Percentiles rank a stretch among this genome's conserved stretches.
Conservation (phyloP, 106 monocot species). For the Dactylorhiza incarnata region DNA sequence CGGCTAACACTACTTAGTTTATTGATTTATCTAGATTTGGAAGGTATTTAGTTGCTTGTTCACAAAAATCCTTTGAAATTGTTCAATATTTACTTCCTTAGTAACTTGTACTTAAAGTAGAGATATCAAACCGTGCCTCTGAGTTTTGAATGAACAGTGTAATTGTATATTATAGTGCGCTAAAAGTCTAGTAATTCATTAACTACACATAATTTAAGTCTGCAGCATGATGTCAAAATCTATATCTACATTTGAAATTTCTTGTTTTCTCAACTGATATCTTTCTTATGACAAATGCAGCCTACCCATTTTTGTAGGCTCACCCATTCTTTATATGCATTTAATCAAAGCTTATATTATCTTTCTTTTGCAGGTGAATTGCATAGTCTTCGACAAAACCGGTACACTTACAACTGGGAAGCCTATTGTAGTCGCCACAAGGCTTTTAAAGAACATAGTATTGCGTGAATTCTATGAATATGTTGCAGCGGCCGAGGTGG, state of each 20-base stretch:
- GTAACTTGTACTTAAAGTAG: not conserved
- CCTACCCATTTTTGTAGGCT: not conserved
- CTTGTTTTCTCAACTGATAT: not conserved
- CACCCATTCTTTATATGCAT: not conserved
- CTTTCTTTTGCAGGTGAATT: slow-evolving; percentile 54
- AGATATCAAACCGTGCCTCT: not conserved
- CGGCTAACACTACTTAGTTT: too few relatives aligned
- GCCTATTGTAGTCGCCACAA: slow-evolving; percentile 67
- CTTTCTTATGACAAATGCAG: not conserved
- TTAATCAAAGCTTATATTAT: not conserved
- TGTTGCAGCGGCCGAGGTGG: slow-evolving; percentile 77
- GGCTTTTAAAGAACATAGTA: slow-evolving; percentile 68
- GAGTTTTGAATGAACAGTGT: not conserved
- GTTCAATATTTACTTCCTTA: not conserved
- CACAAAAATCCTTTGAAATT: not conserved
- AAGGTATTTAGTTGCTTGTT: not conserved
- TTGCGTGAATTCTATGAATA: slow-evolving; percentile 57
- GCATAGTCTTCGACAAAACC: slow-evolving; percentile 90
- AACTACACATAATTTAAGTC: not conserved
- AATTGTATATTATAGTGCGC: not conserved
- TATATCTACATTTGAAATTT: not conserved
- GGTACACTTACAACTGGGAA: slow-evolving; percentile 86
- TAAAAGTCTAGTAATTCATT: not conserved
- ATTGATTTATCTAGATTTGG: too few relatives aligned
- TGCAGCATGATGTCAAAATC: not conserved